Conservation (phyloP, 371 early-diverging fungal species). For the Mortierella sp. region DNA sequence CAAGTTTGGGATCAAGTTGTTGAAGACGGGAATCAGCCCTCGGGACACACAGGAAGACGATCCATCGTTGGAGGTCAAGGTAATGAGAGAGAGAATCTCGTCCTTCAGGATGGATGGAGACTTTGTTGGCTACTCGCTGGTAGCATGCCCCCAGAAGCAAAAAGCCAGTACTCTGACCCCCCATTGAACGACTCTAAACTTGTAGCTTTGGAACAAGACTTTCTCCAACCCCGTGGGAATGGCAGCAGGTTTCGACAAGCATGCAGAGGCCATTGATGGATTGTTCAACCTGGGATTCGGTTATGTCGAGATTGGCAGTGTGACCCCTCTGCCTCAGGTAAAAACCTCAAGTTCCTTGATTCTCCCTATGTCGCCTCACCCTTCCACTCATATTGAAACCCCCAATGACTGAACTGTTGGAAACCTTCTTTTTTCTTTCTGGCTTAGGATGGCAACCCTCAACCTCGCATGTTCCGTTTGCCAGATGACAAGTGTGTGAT, state of each 20-base stretch:
- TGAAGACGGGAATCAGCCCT: conserved; percentile 68
- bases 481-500: conserved; percentile 76
- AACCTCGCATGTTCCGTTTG: conserved; percentile 84
- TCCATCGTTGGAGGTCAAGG: conserved; percentile 58
- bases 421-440: background rate
- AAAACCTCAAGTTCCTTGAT: too few species aligned
- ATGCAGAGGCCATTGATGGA: conserved; percentile 84
- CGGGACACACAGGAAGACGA: conserved; percentile 62
- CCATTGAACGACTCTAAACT: too few species aligned
- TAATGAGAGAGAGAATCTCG: conserved; percentile 17
- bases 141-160: too few species aligned
- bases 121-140: too few species aligned
- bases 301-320: conserved; percentile 85
- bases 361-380: too few species aligned
- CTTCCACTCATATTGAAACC: too few species aligned
- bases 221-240: conserved; percentile 82
- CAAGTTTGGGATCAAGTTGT: conserved; percentile 64
- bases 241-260: conserved; percentile 91
- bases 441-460: conserved; percentile 78
- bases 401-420: too few species aligned
- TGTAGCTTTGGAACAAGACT: conserved; percentile 71
- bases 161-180: too few species aligned
- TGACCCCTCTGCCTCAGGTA: conserved; percentile 85
- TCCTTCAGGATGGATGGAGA: too few species aligned
- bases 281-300: conserved; percentile 86